Base-by-base conservation (phyloP, 495 filamentous ascomycete genomes). In the Hyaloscypha finlandica region DNA sequence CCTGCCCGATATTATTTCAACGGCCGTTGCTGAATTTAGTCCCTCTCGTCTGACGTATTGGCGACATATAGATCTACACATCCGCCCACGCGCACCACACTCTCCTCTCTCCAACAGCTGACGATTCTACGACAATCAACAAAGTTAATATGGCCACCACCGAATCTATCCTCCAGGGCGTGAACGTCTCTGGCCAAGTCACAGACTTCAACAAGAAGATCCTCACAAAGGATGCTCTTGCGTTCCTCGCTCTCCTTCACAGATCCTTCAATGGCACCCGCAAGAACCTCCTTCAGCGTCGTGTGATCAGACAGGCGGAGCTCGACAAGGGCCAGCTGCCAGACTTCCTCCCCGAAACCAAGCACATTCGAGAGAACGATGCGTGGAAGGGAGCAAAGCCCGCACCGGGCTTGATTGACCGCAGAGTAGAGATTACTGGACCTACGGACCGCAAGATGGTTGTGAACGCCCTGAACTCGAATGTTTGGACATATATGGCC, bases 401-500 rank as follows among this genome's bases (percentile, higher is more conserved):
- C 19, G 95, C 96, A 9, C 94, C 95, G 0, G 95, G 95, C 53
- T 83, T 99, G 48, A 89, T 97, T 42, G 96, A 99, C 81, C 88
- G 95, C 66, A 85, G 95, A 68, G 93, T 97, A n/a, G 95, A 99
- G 84, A 99, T 99, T 79, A 99, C 95, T 16, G 95, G 95, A 1
- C 95, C 95, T 0, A 98, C 95, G 4, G 95, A 98, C 79, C 86
- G 96, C 67, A 99, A 98, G 87, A 99, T 99, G 95, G 93, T 99
- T 48, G 92, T 99, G 64, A 99, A 99, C 79, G 95, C 95, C 6
- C 74, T 99, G 77, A 99, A 99, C 79, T 89, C 94, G 45, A 87
- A 98, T 75, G 96, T 98, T 22, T 99, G 92, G 92, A 98, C 95
- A 33, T 99, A 99, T 77, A 99, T 99, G 95, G 96, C 95, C 32